Percentiles rank a stretch among this genome's conserved stretches.
phyloP scores from a whole-genome alignment of 192 early-diverging fungal species.

The Backusella sp. region DNA sequence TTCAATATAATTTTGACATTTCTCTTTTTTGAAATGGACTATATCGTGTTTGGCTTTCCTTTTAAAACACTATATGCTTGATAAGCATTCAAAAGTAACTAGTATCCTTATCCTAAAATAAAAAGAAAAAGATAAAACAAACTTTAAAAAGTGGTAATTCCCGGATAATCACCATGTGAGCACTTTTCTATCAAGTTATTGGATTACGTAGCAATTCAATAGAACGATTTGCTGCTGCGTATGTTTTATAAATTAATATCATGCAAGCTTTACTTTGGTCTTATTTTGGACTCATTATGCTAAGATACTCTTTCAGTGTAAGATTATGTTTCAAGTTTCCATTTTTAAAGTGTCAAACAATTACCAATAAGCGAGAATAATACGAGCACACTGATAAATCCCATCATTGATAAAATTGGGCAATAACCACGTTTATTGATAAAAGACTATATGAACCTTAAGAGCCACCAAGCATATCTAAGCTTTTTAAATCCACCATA shows the following conservation, averaged over 20 bases:
- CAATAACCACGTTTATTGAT: neutral
- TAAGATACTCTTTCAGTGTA: no score
- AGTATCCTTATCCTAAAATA: neutral
- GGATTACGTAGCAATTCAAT: neutral
- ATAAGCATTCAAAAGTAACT: neutral
- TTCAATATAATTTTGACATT: neutral
- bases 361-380: neutral
- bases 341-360: neutral
- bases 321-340: neutral
- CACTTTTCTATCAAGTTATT: neutral
- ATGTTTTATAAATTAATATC: neutral
- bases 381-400: neutral
- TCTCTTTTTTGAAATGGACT: neutral
- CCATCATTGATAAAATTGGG: neutral
- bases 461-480: neutral
- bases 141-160: neutral
- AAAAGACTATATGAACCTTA: neutral
- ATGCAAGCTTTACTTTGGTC: neutral
- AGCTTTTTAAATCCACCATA: neutral
- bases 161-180: neutral
- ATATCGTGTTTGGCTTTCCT: no score
- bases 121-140: neutral
- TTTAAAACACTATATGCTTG: neutral
- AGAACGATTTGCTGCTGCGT: neutral
- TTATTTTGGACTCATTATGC: no score